Evolutionary conservation across 805 yeast species (phyloP), one percentile per base, ranked within the genome.

Genomic region (Saccharomyces mikatae): DNA sequence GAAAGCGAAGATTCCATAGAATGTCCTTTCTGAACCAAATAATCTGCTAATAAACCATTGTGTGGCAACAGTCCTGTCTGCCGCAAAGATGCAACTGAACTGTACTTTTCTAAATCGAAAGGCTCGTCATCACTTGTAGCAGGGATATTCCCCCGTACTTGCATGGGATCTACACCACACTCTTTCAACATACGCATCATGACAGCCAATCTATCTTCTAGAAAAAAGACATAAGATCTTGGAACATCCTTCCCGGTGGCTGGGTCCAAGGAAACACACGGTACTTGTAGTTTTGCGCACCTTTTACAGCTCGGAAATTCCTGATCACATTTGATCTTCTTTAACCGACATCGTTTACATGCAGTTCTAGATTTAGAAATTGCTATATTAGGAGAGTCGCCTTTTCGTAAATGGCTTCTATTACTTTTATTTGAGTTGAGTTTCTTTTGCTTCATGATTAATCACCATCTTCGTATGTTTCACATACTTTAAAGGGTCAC

Each of bases 211-310:
- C 83, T 72, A 54, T 81, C 83, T 65, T 89, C 97, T 55, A 89
- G 71, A 60, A 83, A 85, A 22, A 81, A 77, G 3, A 89, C 80
- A 63, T 87, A 86, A 2, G 89, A 86, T 41, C 97, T 73, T 0
- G 97, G 95, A 1, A 89, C 81, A 60, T 86, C 89, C 53, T 96
- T 74, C 0, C 96, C 96, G 0, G 96, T 88, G 6, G 90, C 89
- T 0, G 96, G 90, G 66, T 91, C 97, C 2, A 87, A 69, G 0
- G 95, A 89, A 3, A 89, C 82, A 70, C 97, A 90, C 6, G 86
- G 87, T 2, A 74, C 85, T 5, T 81, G 80, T 10, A 87, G 85
- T 54, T 75, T 78, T 17, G 71, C 69, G 67, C 89, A 84, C 58
- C 76, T 76, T 28, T 73, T 70, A 62, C 88, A 84, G 14, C 77